These are phyloP conservation scores for Fusarium pseudoanthophilum DNA, from an alignment of 2,329 filamentous ascomycete genomes.

Conservation along the genomic window DNA sequence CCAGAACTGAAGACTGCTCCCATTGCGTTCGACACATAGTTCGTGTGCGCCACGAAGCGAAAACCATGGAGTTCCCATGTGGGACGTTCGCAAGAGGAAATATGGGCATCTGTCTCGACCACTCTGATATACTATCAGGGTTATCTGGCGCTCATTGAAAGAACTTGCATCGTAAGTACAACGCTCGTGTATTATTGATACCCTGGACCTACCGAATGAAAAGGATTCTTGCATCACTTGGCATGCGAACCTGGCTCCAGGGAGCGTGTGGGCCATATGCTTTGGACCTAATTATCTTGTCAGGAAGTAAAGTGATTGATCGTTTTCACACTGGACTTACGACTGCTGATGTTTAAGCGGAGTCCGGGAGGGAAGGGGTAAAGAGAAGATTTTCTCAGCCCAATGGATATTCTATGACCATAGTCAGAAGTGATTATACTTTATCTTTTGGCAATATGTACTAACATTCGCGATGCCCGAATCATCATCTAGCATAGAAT, in stretches of 20 bases:
- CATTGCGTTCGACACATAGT: constrained; percentile 62
- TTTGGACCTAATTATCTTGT: constrained; percentile 52
- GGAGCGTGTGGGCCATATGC: constrained; percentile 59
- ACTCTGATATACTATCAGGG: constrained; percentile 63
- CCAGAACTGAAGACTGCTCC: constrained; percentile 60
- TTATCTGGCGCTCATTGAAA: constrained; percentile 66
- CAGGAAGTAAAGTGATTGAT: constrained; percentile 2
- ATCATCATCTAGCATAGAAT: constrained; percentile 47
- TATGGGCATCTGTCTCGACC: constrained; percentile 57
- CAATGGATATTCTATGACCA: constrained; percentile 62
- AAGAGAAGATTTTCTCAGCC: constrained; percentile 70
- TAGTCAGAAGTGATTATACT: constrained; percentile 10
- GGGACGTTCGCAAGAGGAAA: constrained; percentile 58
- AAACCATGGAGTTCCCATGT: constrained; percentile 56
- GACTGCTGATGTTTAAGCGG: constrained; percentile 55
- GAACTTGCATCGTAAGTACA: constrained; percentile 51
- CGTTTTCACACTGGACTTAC: constrained; percentile 36
- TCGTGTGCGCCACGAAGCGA: constrained; percentile 65
- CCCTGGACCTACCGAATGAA: constrained; percentile 60
- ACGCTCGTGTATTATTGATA: neutral
- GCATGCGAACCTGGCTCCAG: constrained; percentile 57
- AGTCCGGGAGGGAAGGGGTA: constrained; percentile 62
- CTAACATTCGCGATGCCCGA: constrained; percentile 33
- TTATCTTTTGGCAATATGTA: neutral
- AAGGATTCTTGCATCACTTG: constrained; percentile 61